A percentile compares a stretch with the other conserved stretches of the same genome.
phyloP scores from a whole-genome alignment of 129 eudicot species.

The Glebionis coronaria region DNA sequence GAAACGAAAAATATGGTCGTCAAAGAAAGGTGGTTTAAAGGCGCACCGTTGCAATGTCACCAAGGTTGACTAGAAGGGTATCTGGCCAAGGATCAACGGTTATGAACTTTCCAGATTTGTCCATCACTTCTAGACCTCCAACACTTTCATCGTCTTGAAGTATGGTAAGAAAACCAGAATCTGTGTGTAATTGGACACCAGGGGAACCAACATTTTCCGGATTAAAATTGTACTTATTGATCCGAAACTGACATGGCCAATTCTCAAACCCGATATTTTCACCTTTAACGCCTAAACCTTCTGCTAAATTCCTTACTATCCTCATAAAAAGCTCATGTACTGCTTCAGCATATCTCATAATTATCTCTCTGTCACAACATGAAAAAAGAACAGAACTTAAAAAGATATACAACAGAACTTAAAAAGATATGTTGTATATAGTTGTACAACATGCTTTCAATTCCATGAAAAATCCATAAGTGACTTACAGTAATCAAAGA shows the following conservation, averaged over 20 bases:
- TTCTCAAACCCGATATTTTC: conserved; percentile 36
- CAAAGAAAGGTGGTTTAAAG: neutral
- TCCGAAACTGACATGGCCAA: conserved; percentile 79
- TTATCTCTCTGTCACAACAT: conserved; percentile 45
- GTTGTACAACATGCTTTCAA: neutral
- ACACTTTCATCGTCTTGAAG: conserved; percentile 81
- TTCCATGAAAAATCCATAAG: neutral
- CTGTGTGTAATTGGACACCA: conserved; percentile 80
- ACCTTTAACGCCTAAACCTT: conserved; percentile 41
- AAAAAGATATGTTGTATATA: neutral
- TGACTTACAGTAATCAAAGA: neutral
- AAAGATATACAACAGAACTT: neutral
- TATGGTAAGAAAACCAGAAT: conserved; percentile 76
- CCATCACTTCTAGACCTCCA: conserved; percentile 89
- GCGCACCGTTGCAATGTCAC: conserved; percentile 70
- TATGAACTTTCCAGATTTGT: conserved; percentile 41
- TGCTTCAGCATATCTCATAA: conserved; percentile 58
- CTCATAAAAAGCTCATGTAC: conserved; percentile 41
- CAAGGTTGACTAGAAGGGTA: conserved; percentile 72
- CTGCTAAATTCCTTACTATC: conserved; percentile 42
- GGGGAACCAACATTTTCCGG: conserved; percentile 52
- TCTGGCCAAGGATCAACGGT: conserved; percentile 70
- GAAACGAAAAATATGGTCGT: neutral
- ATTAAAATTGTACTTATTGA: conserved; percentile 69
- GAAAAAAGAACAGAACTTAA: neutral